phyloP scores from a whole-genome alignment of 225 moss, liverwort and hornwort genomes.

The Climacium dendroides region DNA sequence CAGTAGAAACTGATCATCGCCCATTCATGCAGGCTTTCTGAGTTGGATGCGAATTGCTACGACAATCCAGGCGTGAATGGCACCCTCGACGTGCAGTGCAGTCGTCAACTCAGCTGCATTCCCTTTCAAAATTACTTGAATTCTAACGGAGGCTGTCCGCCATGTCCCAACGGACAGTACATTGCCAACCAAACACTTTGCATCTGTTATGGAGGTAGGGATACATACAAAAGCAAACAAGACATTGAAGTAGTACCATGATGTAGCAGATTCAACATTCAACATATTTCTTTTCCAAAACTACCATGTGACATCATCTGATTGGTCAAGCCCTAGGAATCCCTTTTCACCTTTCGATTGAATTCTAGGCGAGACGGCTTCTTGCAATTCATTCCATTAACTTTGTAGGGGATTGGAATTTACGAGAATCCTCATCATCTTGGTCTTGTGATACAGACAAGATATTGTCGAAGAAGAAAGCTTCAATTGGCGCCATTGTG shows the following conservation, averaged over 20 bases:
- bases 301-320: background rate
- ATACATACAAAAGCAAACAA: background rate
- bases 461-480: background rate
- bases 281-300: background rate
- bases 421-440: background rate
- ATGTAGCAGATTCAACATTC: background rate
- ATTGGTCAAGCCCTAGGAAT: background rate
- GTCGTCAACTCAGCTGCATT: slow-evolving; percentile 13
- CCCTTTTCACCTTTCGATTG: background rate
- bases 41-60: slow-evolving; percentile 28
- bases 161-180: slow-evolving; percentile 16
- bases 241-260: background rate
- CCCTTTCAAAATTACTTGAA: slow-evolving; percentile 7
- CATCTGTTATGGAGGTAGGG: slow-evolving; percentile 22
- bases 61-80: slow-evolving; percentile 20
- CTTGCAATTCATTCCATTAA: background rate
- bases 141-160: slow-evolving; percentile 21
- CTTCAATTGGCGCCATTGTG: slow-evolving; percentile 1
- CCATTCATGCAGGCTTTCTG: background rate
- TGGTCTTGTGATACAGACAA: background rate
- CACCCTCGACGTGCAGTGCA: background rate
- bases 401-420: background rate
- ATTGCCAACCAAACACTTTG: slow-evolving; percentile 16
- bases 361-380: too few species aligned
- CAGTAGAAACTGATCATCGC: background rate